Evolutionary conservation across 2,329 filamentous ascomycete species (phyloP).

Genomic region (Xylaria sp.): DNA sequence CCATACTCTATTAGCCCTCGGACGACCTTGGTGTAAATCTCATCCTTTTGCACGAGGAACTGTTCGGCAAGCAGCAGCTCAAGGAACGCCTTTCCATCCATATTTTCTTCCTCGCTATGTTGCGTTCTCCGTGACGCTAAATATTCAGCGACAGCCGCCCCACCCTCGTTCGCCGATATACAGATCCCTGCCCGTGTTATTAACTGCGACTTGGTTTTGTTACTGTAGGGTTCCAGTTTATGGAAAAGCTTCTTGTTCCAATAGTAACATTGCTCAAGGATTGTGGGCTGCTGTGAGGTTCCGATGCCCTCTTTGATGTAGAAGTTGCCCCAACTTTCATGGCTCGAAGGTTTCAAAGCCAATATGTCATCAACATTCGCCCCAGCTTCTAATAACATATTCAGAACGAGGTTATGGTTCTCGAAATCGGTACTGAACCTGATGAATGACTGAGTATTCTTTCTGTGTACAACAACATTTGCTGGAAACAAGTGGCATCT

Average conservation of each 20-base stretch:
- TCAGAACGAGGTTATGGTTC: not conserved
- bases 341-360: no score
- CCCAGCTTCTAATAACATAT: not conserved
- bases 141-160: conserved; percentile 1
- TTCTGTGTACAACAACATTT: not conserved
- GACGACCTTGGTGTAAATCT: conserved; percentile 5
- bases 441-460: not conserved
- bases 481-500: conserved; percentile 5
- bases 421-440: conserved; percentile 1
- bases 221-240: conserved; percentile 3
- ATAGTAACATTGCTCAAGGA: conserved; percentile 12
- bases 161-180: conserved; percentile 9
- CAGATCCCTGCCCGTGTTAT: conserved; percentile 14
- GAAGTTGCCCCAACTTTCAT: not conserved
- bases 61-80: conserved; percentile 15
- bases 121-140: conserved; percentile 1
- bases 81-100: conserved; percentile 1
- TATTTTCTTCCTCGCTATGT: not conserved
- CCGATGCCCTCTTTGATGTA: not conserved
- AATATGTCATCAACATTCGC: not conserved
- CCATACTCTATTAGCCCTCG: conserved; percentile 11
- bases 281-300: not conserved
- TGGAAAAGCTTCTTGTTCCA: not conserved
- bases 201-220: not conserved
- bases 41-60: not conserved